Conservation (phyloP, 352 stramenopile species). For the Pythium monospermum region DNA sequence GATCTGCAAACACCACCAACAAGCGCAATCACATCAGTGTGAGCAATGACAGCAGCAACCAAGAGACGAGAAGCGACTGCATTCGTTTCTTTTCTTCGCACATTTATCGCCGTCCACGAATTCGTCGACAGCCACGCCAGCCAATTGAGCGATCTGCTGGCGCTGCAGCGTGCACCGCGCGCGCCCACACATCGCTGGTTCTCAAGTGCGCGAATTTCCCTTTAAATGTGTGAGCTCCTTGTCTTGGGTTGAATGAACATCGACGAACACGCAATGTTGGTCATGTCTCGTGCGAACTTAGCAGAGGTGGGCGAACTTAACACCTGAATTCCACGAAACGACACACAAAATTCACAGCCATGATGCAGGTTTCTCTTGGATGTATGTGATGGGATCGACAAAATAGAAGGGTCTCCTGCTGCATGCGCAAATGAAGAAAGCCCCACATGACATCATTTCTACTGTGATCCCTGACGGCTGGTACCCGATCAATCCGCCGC, state of each 20-base stretch:
- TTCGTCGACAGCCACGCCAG: slow-evolving; percentile 34
- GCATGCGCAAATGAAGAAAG: neutral
- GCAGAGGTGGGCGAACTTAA: too few relatives aligned
- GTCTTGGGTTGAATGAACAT: too few relatives aligned
- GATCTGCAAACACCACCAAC: slow-evolving; percentile 29
- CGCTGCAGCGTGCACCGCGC: slow-evolving; percentile 53
- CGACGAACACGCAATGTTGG: too few relatives aligned
- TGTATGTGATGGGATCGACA: neutral
- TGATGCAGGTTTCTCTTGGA: too few relatives aligned
- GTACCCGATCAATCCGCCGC: slow-evolving; percentile 25
- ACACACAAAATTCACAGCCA: too few relatives aligned
- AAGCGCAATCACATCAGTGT: neutral
- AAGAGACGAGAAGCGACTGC: too few relatives aligned
- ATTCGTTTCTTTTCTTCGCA: slow-evolving; percentile 13
- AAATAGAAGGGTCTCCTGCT: neutral
- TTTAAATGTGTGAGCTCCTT: too few relatives aligned
- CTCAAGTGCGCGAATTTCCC: too few relatives aligned
- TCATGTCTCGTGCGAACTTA: too few relatives aligned
- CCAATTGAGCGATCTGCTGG: slow-evolving; percentile 43
- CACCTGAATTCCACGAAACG: too few relatives aligned
- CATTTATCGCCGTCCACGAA: slow-evolving; percentile 78
- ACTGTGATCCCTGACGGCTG: slow-evolving; percentile 26
- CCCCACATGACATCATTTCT: neutral
- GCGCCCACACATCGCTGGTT: slow-evolving; percentile 74
- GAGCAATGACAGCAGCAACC: too few relatives aligned